Percentiles rank a stretch among this genome's conserved stretches.
phyloP scores from a whole-genome alignment of 176 grass and related monocot species.

The Ensete glaucum region DNA sequence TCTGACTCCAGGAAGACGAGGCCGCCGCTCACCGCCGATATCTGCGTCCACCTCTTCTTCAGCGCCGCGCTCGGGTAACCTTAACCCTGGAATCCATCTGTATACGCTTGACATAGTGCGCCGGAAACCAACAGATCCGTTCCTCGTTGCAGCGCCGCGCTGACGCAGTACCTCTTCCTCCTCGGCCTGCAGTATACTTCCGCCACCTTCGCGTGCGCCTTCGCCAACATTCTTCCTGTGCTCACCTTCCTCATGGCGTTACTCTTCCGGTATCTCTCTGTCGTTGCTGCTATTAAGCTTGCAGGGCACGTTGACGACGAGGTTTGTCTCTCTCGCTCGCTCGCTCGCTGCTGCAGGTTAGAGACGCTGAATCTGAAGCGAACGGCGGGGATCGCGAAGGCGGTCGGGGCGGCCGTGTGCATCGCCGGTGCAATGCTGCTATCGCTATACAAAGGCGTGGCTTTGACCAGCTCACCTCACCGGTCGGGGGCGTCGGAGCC shows the following conservation, averaged over 20 bases:
- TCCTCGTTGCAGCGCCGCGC: neutral
- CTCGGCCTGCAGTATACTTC: conserved; percentile 59
- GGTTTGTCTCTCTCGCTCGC: neutral
- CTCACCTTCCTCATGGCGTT: conserved; percentile 69
- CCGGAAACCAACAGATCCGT: no score
- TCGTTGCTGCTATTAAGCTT: neutral
- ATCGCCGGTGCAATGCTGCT: conserved; percentile 46
- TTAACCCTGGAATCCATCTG: neutral
- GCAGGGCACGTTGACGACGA: no score
- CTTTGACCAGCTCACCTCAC: neutral
- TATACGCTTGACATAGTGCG: no score
- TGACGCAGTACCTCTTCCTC: conserved; percentile 17
- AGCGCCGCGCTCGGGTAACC: conserved; percentile 40
- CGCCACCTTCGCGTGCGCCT: conserved; percentile 53
- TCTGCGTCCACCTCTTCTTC: conserved; percentile 44
- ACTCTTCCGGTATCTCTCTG: conserved; percentile 32
- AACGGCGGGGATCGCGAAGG: conserved; percentile 44
- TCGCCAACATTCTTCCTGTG: conserved; percentile 74
- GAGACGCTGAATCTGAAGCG: conserved; percentile 56
- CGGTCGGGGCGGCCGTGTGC: conserved; percentile 42
- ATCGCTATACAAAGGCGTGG: conserved; percentile 47
- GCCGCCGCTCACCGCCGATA: conserved; percentile 41
- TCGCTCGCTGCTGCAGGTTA: conserved; percentile 26
- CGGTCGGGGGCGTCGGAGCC: neutral
- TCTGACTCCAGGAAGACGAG: conserved; percentile 36